Evolutionary conservation across 176 grass and related monocot genomes (phyloP), one percentile per base, ranked within the genome.

Genomic region (Hyparrhenia diplandra): DNA sequence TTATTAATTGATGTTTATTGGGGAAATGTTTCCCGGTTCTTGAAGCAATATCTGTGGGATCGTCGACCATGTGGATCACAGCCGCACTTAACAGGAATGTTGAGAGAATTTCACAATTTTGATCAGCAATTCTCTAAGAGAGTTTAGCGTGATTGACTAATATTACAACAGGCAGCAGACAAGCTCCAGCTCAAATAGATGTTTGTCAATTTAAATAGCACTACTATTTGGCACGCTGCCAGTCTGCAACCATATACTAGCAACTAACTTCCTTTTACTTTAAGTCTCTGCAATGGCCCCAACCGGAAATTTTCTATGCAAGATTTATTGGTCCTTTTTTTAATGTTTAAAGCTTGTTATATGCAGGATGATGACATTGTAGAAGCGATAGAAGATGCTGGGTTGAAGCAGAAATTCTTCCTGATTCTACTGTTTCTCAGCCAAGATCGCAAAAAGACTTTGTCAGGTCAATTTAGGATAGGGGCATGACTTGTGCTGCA

Each of bases 381-480:
- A 23, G 90, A 93, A 84, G 92, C 90, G 1, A 99, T 95, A 84
- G 96, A 99, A 76, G 92, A 99, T 77, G 88, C 88, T 80, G 92
- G 96, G 13, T 99, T 99, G 96, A 99, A 67, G 92, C 88, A 0
- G 96, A 99, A 71, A 87, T 99, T 67, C 86, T 99, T 46, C 90
- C 85, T n/a, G 92, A 95, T 36, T 82, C 87, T 82, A 77, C 54
- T 64, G 75, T 87, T 86, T 87, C 83, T 70, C 88, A 88, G 76
- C 82, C 88, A 16, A 95, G 80, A 83, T 77, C 82, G 0, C 88
- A 93, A 23, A n/a, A 95, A 91, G 21, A 84, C 69, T 55, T 78
- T 99, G 46, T 89, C 88, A 45, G 92, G 92, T 3, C 96, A 99
- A 77, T 99, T 99, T 89, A 90, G 82, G 74, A 99, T 99, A 85